Evolutionary conservation across 306 rosid genomes (phyloP).

Genomic region (Inga laurina): DNA sequence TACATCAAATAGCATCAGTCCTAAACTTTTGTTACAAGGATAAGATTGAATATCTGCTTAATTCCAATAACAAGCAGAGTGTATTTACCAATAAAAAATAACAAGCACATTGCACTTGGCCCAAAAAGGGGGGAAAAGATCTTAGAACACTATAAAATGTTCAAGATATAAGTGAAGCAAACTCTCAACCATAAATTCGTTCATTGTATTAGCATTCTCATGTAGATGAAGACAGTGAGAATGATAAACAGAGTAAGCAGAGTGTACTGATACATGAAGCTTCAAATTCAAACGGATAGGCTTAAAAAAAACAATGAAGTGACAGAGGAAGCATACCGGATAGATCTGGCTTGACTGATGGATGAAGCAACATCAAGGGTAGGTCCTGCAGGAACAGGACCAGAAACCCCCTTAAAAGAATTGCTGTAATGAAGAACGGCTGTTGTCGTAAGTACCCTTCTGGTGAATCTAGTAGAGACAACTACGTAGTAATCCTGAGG

Average conservation of each 20-base stretch:
- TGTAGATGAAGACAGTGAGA: background rate
- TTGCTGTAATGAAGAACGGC: constrained; percentile 90
- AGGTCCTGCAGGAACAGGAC: constrained; percentile 82
- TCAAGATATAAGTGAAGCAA: background rate
- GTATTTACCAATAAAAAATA: background rate
- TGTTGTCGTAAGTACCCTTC: constrained; percentile 72
- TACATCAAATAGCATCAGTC: background rate
- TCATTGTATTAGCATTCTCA: background rate
- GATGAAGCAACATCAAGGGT: constrained; percentile 68
- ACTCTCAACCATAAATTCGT: background rate
- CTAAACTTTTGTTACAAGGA: background rate
- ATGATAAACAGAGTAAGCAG: background rate
- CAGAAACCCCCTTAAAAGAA: constrained; percentile 72
- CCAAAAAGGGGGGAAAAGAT: background rate
- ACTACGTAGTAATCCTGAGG: constrained; percentile 78
- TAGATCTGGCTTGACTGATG: constrained; percentile 75
- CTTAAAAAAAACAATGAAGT: constrained; percentile 11
- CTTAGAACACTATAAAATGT: background rate
- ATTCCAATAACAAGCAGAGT: background rate
- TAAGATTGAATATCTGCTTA: background rate
- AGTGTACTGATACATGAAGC: background rate
- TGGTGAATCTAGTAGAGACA: constrained; percentile 82
- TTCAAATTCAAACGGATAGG: background rate
- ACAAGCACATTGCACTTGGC: background rate
- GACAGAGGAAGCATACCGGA: constrained; percentile 52